Base-by-base conservation (phyloP, 371 early-diverging fungal species). In the Mortierella sp. region DNA sequence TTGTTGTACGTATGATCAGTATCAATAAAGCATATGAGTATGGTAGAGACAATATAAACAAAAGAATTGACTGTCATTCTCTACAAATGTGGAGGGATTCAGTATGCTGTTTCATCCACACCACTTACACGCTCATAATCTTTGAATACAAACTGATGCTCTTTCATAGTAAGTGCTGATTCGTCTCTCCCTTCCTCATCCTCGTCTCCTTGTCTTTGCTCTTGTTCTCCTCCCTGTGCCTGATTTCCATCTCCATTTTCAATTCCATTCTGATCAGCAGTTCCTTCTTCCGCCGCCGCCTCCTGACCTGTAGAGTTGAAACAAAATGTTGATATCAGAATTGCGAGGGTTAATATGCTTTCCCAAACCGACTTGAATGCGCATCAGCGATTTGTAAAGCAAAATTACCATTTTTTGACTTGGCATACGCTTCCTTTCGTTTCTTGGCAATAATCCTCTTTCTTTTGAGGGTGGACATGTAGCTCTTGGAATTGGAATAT, bases 101-200 rank as follows among this genome's bases (percentile, higher is more conserved):
- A 13, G 3, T 28, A 65, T 2, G 8, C 5, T 6, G 33, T 0
- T 57, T 16, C 16, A 5, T 50, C n/a, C 4, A 28, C 53, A 21
- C 21, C 36, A 33, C 83, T 70, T 86, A 91, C 93, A 67, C 78
- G 72, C 78, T 92, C 92, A 75, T 91, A 89, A 1, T 86, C 74
- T 19, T 88, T 85, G 65, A 92, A 91, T 7, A 80, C 76, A 69
- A 92, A 91, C 45, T 84, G 75, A 43, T 87, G 88, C 62, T 93
- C 92, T 24, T 74, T 74, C 41, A 83, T 84, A 4, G 67, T 70
- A 41, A 50, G 52, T 13, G 45, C 63, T 3, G 77, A 79, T 21
- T 72, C 16, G 15, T 77, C 67, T 11, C 69, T 66, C 33, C 57
- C 84, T 22, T 72, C 74, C 10, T 65, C 76, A 2, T 76, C 81